These are phyloP conservation scores for Penicillium pulvis DNA, from an alignment of 495 filamentous ascomycete genomes.

Conservation along the genomic window DNA sequence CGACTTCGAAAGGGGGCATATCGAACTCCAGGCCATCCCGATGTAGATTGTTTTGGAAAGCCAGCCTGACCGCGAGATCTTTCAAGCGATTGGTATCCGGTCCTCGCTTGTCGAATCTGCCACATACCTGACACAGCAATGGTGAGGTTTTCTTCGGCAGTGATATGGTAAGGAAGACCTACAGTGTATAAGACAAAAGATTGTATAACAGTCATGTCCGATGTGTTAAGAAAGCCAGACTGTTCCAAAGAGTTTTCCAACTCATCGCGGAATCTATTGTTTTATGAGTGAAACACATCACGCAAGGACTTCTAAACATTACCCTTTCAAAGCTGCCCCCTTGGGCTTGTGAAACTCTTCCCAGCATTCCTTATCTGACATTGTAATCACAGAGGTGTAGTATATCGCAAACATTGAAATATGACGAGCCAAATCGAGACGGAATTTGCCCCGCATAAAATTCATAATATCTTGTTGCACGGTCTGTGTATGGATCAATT, in stretches of 20 bases:
- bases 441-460: not conserved
- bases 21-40: slow-evolving; percentile 62
- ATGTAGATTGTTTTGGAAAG: no score
- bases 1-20: slow-evolving; percentile 64
- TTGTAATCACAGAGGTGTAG: slow-evolving; percentile 43
- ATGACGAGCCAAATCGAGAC: not conserved
- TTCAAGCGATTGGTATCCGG: slow-evolving; percentile 64
- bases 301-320: no score
- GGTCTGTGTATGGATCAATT: slow-evolving; percentile 27
- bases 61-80: slow-evolving; percentile 16
- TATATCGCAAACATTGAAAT: slow-evolving; percentile 69
- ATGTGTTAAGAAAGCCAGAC: no score
- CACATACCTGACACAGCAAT: slow-evolving; percentile 32
- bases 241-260: no score
- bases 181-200: slow-evolving; percentile 69
- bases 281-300: no score
- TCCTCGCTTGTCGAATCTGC: slow-evolving; percentile 55
- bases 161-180: not conserved
- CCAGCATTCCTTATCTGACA: no score
- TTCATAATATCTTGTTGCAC: slow-evolving; percentile 22
- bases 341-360: no score
- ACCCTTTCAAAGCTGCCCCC: no score
- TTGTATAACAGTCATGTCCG: slow-evolving; percentile 55
- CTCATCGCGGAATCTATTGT: no score
- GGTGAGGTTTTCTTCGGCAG: not conserved